These are phyloP conservation scores for Sindora glabra DNA, from an alignment of 306 rosid genomes.

Conservation along the genomic window DNA sequence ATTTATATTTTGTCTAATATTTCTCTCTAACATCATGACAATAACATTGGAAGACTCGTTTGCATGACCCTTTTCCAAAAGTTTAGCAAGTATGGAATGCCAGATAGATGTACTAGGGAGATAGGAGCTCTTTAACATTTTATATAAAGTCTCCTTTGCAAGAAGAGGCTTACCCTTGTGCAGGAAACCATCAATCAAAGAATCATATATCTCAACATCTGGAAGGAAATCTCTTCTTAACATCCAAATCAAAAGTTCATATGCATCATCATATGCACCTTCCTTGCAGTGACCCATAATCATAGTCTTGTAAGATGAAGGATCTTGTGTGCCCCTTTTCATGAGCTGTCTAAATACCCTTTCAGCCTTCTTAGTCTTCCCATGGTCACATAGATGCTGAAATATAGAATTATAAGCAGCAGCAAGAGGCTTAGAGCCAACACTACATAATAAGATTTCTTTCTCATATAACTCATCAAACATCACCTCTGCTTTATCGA, in stretches of 20 bases:
- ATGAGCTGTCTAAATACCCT: conserved; percentile 68
- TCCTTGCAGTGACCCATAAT: conserved; percentile 84
- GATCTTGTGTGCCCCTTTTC: conserved; percentile 86
- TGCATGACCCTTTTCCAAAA: conserved; percentile 47
- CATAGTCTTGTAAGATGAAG: conserved; percentile 48
- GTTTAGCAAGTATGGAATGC: conserved; percentile 58
- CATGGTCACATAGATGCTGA: conserved; percentile 53
- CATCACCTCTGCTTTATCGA: conserved; percentile 52
- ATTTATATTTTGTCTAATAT: conserved; percentile 59
- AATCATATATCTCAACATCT: conserved; percentile 46
- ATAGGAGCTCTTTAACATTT: conserved; percentile 76
- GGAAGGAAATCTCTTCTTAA: conserved; percentile 72
- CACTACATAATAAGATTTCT: conserved; percentile 39
- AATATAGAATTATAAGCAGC: conserved; percentile 68
- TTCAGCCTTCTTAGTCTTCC: conserved; percentile 71
- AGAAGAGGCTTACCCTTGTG: conserved; percentile 57
- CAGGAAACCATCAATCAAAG: conserved; percentile 59
- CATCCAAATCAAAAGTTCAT: conserved; percentile 60
- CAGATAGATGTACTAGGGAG: conserved; percentile 54
- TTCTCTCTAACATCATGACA: conserved; percentile 59
- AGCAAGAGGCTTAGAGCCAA: conserved; percentile 69
- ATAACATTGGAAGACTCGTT: conserved; percentile 48
- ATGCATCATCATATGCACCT: conserved; percentile 58
- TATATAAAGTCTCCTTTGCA: conserved; percentile 61
- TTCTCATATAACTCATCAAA: conserved; percentile 54